phyloP scores from a whole-genome alignment of 2,329 filamentous ascomycete species.

The Xenosphaeropsis pyriputrescens region DNA sequence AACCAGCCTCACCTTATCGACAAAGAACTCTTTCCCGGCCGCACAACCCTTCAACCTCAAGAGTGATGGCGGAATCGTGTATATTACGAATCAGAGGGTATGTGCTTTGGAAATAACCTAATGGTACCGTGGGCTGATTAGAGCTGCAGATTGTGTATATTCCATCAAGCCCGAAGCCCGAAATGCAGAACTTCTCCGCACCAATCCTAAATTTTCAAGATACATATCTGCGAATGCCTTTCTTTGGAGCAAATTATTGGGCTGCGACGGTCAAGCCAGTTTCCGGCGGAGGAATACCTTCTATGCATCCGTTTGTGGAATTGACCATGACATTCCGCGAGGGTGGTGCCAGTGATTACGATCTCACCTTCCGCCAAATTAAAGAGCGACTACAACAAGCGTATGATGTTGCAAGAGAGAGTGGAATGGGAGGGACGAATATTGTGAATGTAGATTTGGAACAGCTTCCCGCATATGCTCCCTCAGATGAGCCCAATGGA shows the following conservation, averaged over 20 bases:
- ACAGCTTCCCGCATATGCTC: slow-evolving; percentile 77
- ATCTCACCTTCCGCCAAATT: slow-evolving; percentile 66
- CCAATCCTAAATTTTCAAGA: slow-evolving; percentile 82
- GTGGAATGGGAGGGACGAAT: slow-evolving; percentile 38
- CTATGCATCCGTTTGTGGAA: slow-evolving; percentile 58
- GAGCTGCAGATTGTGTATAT: slow-evolving; percentile 66
- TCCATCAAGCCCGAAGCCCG: slow-evolving; percentile 50
- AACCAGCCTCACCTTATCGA: slow-evolving; percentile 62
- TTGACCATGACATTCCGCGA: slow-evolving; percentile 85
- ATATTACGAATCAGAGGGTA: slow-evolving; percentile 78
- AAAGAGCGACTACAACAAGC: slow-evolving; percentile 74
- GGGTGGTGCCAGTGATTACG: slow-evolving; percentile 87
- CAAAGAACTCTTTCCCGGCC: slow-evolving; percentile 41
- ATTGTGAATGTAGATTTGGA: slow-evolving; percentile 62
- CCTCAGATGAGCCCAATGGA: slow-evolving; percentile 21
- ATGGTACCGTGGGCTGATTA: slow-evolving; percentile 4
- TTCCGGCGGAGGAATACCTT: slow-evolving; percentile 67
- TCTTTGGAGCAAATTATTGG: slow-evolving; percentile 91
- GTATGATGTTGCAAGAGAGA: slow-evolving; percentile 58
- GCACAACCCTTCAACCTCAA: slow-evolving; percentile 52
- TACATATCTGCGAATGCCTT: slow-evolving; percentile 72
- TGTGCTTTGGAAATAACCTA: slow-evolving; percentile 17
- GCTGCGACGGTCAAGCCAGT: slow-evolving; percentile 67
- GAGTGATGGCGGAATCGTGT: slow-evolving; percentile 60
- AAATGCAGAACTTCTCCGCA: slow-evolving; percentile 72